Percentiles rank a stretch among this genome's conserved stretches.
Conservation (phyloP, 2,329 filamentous ascomycete species). For the Zasmidium citrigriseum region DNA sequence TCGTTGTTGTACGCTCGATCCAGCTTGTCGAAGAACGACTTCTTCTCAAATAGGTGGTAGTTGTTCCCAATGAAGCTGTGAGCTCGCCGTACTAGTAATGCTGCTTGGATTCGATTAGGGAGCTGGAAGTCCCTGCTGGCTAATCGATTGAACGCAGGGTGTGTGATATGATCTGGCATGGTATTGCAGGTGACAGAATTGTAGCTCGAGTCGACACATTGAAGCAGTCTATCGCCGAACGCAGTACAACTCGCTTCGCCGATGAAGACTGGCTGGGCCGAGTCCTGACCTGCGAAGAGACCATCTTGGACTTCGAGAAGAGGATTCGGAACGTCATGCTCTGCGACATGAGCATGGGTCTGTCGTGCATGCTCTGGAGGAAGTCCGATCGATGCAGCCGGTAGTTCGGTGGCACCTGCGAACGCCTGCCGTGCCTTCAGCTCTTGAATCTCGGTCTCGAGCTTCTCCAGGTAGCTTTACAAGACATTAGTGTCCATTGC, state of each 20-base stretch:
- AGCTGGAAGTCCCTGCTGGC: slow-evolving; percentile 20
- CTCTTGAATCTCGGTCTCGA: slow-evolving; percentile 24
- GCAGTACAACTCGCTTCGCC: slow-evolving; percentile 29
- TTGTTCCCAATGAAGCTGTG: slow-evolving; percentile 38
- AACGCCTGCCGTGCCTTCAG: slow-evolving; percentile 13
- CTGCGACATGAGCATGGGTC: slow-evolving; percentile 9
- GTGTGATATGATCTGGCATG: slow-evolving; percentile 23
- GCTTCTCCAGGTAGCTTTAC: slow-evolving; percentile 23
- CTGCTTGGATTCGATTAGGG: slow-evolving; percentile 28
- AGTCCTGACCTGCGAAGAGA: slow-evolving; percentile 14
- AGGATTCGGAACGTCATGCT: slow-evolving; percentile 26
- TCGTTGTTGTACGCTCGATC: slow-evolving; percentile 42
- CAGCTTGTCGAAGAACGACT: slow-evolving; percentile 40
- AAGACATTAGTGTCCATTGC: background rate
- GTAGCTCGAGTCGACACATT: slow-evolving; percentile 20
- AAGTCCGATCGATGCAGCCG: background rate
- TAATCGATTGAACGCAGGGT: slow-evolving; percentile 19
- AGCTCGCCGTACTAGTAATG: slow-evolving; percentile 25
- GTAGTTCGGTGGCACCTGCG: background rate
- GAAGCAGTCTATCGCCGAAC: slow-evolving; percentile 27
- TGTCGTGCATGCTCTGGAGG: slow-evolving; percentile 3
- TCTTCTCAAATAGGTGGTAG: slow-evolving; percentile 47
- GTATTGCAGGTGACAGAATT: slow-evolving; percentile 16
- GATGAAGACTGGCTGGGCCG: slow-evolving; percentile 23
- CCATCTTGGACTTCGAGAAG: slow-evolving; percentile 27